These are phyloP conservation scores for Diplodia intermedia DNA, from an alignment of 2,329 filamentous ascomycete genomes.

Conservation along the genomic window DNA sequence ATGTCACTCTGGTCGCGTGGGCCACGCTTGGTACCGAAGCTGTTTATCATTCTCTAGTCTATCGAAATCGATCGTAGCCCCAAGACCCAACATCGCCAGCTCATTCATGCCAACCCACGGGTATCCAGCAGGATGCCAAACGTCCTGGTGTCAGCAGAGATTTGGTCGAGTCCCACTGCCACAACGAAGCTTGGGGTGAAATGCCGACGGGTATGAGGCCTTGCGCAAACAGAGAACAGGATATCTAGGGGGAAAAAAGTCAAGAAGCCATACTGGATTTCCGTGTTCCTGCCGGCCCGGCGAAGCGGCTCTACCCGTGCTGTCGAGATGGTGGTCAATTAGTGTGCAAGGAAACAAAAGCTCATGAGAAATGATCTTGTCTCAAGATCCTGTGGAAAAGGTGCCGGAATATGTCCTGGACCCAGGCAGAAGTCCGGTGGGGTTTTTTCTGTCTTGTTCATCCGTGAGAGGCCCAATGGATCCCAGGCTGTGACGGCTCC, in stretches of 20 bases:
- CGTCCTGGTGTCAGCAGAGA: not conserved
- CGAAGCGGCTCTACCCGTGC: constrained; percentile 6
- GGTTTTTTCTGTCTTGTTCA: not conserved
- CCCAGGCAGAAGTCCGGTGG: not conserved
- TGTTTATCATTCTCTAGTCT: constrained; percentile 16
- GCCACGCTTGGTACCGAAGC: constrained; percentile 13
- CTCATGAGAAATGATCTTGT: not conserved
- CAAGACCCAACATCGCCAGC: not conserved
- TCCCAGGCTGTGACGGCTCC: not conserved
- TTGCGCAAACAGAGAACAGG: not conserved
- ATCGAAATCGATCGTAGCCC: not conserved
- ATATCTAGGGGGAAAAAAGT: not conserved
- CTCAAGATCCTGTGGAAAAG: not conserved
- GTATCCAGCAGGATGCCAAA: not conserved
- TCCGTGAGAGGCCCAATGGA: not conserved
- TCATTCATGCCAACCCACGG: not conserved
- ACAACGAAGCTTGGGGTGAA: not conserved
- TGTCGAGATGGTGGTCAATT: constrained; percentile 5
- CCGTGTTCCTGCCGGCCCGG: not conserved
- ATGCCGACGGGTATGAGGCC: not conserved
- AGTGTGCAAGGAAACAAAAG: not conserved
- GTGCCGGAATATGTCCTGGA: not conserved
- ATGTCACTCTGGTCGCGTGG: not conserved
- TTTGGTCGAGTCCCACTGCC: not conserved
- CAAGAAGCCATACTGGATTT: not conserved